Percentiles rank a stretch among this genome's conserved stretches.
Conservation (phyloP, 164 flowering plant species). For the Magnolia changhungtana region DNA sequence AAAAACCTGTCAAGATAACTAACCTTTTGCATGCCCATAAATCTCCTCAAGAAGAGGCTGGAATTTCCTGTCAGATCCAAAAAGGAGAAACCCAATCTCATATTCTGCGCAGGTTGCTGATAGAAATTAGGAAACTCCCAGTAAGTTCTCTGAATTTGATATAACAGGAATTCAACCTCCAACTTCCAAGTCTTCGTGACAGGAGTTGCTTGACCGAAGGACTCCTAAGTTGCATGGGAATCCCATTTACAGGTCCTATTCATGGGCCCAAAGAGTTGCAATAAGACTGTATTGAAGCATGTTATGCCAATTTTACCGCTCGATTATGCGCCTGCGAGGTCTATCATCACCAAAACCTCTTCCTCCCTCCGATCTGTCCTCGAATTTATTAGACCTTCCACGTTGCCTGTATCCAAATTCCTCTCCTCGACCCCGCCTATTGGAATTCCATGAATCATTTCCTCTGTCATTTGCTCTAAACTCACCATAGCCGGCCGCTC, state of each 20-base stretch:
- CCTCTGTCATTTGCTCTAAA: conserved; percentile 18
- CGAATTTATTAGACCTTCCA: conserved; percentile 25
- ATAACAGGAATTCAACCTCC: background rate
- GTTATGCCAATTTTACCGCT: conserved; percentile 20
- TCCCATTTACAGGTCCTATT: no score
- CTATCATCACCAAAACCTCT: conserved; percentile 36
- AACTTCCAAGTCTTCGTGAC: background rate
- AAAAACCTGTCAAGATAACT: background rate
- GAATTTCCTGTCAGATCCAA: background rate
- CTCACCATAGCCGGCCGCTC: conserved; percentile 18
- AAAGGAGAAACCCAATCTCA: background rate
- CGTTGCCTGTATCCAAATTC: conserved; percentile 24
- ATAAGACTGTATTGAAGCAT: background rate
- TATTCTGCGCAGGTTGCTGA: background rate
- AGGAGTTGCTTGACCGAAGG: background rate
- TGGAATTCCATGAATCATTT: conserved; percentile 11
- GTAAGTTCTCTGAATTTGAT: background rate
- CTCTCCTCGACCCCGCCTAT: conserved; percentile 21
- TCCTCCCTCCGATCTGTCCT: conserved; percentile 21
- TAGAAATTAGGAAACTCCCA: background rate
- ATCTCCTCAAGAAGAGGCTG: background rate
- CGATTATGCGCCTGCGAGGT: conserved; percentile 52
- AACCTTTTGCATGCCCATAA: background rate
- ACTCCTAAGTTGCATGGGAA: background rate
- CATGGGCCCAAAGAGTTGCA: background rate